Conservation (phyloP, 2,329 filamentous ascomycete genomes). For the Aspergillus transmontanensis region DNA sequence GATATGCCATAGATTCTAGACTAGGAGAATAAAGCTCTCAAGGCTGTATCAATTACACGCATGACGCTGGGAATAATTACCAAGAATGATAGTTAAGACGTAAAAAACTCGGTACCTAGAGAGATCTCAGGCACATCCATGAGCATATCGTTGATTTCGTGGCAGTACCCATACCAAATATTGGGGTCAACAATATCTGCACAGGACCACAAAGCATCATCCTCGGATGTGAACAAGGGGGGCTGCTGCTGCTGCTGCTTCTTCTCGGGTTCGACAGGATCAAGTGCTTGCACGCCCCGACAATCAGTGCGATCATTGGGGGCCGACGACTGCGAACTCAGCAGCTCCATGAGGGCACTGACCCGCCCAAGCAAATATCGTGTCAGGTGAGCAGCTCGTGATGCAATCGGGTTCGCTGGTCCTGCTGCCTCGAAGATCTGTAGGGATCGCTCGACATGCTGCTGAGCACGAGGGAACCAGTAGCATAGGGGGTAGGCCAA, state of each 20-base stretch:
- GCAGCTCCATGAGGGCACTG: background rate
- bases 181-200: background rate
- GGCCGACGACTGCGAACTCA: background rate
- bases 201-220: background rate
- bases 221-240: background rate
- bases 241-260: background rate
- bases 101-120: background rate
- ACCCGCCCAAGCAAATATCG: background rate
- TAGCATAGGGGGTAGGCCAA: background rate
- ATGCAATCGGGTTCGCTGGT: background rate
- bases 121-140: background rate
- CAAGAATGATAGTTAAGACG: background rate
- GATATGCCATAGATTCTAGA: background rate
- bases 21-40: background rate
- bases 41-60: background rate
- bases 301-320: background rate
- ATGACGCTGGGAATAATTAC: background rate
- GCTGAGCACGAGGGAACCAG: background rate
- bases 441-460: background rate
- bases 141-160: background rate
- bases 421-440: background rate
- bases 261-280: background rate
- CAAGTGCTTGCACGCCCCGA: background rate
- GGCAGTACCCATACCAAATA: background rate
- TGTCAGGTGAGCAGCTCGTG: background rate